These are phyloP conservation scores for Fusarium camptoceras DNA, from an alignment of 2,329 filamentous ascomycete species.

Conservation along the genomic window DNA sequence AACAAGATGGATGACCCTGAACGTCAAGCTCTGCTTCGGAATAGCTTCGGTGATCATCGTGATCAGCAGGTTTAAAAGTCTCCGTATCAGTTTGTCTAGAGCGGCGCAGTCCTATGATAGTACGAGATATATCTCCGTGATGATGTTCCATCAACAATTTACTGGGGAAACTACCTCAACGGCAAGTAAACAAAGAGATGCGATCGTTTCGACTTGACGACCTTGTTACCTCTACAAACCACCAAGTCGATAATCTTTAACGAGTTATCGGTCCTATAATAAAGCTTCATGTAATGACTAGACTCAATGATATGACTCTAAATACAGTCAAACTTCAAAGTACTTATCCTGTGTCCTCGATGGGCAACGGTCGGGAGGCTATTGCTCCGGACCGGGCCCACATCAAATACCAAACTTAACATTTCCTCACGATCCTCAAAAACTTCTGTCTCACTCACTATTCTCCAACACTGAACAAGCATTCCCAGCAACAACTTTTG, in stretches of 20 bases:
- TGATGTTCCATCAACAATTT: neutral
- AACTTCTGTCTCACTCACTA: neutral
- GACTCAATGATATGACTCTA: neutral
- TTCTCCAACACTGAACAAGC: neutral
- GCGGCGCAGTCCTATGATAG: neutral
- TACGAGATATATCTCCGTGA: neutral
- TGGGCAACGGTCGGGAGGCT: conserved; percentile 18
- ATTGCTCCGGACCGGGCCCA: conserved; percentile 25
- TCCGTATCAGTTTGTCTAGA: neutral
- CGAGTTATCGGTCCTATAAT: neutral
- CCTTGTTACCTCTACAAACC: neutral
- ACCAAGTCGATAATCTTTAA: neutral
- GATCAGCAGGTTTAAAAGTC: neutral
- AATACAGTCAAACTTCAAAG: neutral
- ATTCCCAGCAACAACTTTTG: neutral
- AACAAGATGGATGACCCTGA: neutral
- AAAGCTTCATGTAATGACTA: neutral
- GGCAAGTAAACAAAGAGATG: neutral
- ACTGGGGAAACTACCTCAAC: neutral
- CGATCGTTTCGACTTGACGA: neutral
- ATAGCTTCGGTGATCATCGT: conserved; percentile 5
- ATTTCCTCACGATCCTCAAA: neutral
- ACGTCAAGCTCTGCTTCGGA: neutral
- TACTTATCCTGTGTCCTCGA: neutral
- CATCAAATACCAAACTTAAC: neutral